Evolutionary conservation across 495 filamentous ascomycete genomes (phyloP).

Genomic region (Aspergillus funiculosus): DNA sequence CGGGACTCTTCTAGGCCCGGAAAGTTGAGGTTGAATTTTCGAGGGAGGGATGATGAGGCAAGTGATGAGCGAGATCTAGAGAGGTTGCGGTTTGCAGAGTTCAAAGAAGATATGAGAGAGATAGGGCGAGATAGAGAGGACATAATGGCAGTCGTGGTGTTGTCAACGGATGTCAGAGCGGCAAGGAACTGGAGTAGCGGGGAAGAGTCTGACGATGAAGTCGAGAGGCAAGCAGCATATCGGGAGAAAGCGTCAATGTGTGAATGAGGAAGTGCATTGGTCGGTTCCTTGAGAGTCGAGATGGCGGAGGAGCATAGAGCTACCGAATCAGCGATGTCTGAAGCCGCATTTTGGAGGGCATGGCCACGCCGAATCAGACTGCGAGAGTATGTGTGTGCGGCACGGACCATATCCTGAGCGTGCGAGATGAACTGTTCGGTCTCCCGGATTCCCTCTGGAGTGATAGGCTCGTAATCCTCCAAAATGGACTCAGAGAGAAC

Average conservation of each 20-base stretch:
- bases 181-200: constrained; percentile 70
- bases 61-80: constrained; percentile 70
- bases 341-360: constrained; percentile 29
- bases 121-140: constrained; percentile 75
- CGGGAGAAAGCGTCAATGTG: constrained; percentile 67
- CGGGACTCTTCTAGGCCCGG: constrained; percentile 78
- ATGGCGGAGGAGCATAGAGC: constrained; percentile 52
- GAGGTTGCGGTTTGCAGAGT: constrained; percentile 57
- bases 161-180: constrained; percentile 65
- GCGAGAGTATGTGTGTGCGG: constrained; percentile 73
- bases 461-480: constrained; percentile 78
- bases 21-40: constrained; percentile 48
- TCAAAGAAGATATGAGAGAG: constrained; percentile 66
- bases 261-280: constrained; percentile 52
- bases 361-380: constrained; percentile 59
- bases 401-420: constrained; percentile 79
- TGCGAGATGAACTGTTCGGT: constrained; percentile 89
- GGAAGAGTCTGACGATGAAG: constrained; percentile 59
- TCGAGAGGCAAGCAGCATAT: constrained; percentile 61
- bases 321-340: constrained; percentile 66
- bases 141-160: constrained; percentile 75
- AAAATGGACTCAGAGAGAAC: constrained; percentile 73
- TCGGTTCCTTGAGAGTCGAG: constrained; percentile 39
- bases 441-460: constrained; percentile 68
- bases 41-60: constrained; percentile 40